Evolutionary conservation across 2,329 filamentous ascomycete genomes (phyloP).

Genomic region (Aschersonia sp.): DNA sequence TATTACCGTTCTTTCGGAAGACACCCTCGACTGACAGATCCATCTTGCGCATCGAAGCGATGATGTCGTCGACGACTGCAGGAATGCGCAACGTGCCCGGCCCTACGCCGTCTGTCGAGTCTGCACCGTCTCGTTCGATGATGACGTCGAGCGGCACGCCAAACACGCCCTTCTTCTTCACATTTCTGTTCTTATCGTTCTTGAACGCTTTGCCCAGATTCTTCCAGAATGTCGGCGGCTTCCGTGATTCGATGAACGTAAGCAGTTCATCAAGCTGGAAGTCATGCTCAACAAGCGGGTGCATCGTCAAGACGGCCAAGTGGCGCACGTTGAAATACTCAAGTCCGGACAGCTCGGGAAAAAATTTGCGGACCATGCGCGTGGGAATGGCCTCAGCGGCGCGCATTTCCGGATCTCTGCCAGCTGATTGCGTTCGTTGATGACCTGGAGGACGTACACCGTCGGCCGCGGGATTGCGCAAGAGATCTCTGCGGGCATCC

Average conservation of each 20-base stretch:
- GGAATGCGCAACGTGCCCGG: conserved; percentile 83
- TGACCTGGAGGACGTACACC: conserved; percentile 47
- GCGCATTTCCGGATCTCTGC: conserved; percentile 36
- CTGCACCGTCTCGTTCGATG: conserved; percentile 84
- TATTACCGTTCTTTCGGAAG: conserved; percentile 98
- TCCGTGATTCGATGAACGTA: conserved; percentile 82
- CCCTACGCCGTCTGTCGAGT: conserved; percentile 94
- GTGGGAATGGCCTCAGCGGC: conserved; percentile 37
- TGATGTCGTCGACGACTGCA: conserved; percentile 85
- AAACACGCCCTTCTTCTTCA: conserved; percentile 90
- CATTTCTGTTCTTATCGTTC: conserved; percentile 60
- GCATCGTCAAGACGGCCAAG: conserved; percentile 87
- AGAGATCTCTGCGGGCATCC: conserved; percentile 45
- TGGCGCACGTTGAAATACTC: conserved; percentile 98
- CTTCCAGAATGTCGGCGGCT: conserved; percentile 87
- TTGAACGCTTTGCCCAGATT: conserved; percentile 96
- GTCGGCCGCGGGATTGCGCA: conserved; percentile 34
- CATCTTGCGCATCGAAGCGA: conserved; percentile 95
- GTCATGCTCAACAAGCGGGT: conserved; percentile 75
- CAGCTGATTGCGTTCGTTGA: conserved; percentile 43
- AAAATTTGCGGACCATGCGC: conserved; percentile 61
- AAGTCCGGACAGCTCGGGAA: conserved; percentile 85
- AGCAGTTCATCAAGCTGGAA: conserved; percentile 92
- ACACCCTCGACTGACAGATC: conserved; percentile 97
- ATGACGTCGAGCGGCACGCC: conserved; percentile 79